phyloP scores from a whole-genome alignment of 257 asterid genomes.

The Nicotiana benthamiana region DNA sequence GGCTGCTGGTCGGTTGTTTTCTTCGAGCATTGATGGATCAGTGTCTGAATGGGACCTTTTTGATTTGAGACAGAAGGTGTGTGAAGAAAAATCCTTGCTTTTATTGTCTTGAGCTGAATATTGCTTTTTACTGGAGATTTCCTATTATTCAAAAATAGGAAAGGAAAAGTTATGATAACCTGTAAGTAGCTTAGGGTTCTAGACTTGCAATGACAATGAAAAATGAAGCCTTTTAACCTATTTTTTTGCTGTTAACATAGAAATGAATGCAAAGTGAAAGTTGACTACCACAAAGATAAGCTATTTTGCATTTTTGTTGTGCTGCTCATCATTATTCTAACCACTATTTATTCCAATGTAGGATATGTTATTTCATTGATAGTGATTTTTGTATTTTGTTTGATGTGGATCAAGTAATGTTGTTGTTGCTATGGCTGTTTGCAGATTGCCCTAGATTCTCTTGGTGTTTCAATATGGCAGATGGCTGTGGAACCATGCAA shows the following conservation, averaged over 20 bases:
- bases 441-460: constrained; percentile 72
- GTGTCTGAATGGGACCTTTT: constrained; percentile 86
- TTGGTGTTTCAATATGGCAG: constrained; percentile 83
- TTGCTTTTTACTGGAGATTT: neutral
- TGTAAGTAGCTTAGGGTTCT: neutral
- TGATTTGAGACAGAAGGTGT: constrained; percentile 70
- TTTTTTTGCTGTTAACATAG: neutral
- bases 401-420: constrained; percentile 2
- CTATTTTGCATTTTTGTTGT: neutral
- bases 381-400: neutral
- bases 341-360: neutral
- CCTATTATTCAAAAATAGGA: neutral
- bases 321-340: neutral
- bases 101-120: neutral
- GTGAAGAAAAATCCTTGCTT: neutral
- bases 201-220: neutral
- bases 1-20: constrained; percentile 53
- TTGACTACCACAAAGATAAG: neutral
- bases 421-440: constrained; percentile 10
- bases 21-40: constrained; percentile 86
- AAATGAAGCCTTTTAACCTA: neutral
- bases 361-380: neutral
- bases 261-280: neutral
- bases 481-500: constrained; percentile 66
- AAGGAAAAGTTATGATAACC: neutral